These are phyloP conservation scores for Shiraia sp. DNA, from an alignment of 2,329 filamentous ascomycete genomes.

Conservation along the genomic window DNA sequence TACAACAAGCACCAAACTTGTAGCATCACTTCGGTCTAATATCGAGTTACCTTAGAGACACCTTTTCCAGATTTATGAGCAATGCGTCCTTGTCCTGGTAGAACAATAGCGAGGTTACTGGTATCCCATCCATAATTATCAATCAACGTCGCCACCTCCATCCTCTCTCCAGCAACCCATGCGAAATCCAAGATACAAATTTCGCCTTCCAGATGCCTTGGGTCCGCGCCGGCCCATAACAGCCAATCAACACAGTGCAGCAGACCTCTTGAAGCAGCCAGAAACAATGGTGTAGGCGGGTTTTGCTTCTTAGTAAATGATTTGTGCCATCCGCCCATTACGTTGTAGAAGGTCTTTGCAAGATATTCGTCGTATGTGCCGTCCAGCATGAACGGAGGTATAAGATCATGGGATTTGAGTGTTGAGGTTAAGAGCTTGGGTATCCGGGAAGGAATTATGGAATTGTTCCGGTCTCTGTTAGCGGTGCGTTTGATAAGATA, in stretches of 20 bases:
- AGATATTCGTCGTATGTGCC: not conserved
- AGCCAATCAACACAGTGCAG: constrained; percentile 2
- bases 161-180: not conserved
- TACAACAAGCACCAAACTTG: too few species aligned
- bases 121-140: not conserved
- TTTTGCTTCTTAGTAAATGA: not conserved
- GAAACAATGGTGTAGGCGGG: not conserved
- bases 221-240: constrained; percentile 2
- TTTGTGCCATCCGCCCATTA: too few species aligned
- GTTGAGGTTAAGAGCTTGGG: too few species aligned
- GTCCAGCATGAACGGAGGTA: too few species aligned
- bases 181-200: not conserved
- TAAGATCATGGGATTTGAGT: too few species aligned
- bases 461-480: not conserved
- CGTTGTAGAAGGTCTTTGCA: not conserved
- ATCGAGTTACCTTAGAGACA: too few species aligned
- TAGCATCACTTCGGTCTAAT: too few species aligned
- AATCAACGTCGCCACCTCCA: not conserved
- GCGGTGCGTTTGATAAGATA: not conserved
- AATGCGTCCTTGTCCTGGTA: too few species aligned
- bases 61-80: too few species aligned
- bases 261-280: not conserved
- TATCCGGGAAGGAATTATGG: too few species aligned
- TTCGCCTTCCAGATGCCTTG: not conserved
- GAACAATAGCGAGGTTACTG: too few species aligned